A percentile compares a stretch with the other conserved stretches of the same genome.
These are phyloP conservation scores for Xylariaceae sp. DNA, from an alignment of 2,329 filamentous ascomycete genomes.

Conservation along the genomic window DNA sequence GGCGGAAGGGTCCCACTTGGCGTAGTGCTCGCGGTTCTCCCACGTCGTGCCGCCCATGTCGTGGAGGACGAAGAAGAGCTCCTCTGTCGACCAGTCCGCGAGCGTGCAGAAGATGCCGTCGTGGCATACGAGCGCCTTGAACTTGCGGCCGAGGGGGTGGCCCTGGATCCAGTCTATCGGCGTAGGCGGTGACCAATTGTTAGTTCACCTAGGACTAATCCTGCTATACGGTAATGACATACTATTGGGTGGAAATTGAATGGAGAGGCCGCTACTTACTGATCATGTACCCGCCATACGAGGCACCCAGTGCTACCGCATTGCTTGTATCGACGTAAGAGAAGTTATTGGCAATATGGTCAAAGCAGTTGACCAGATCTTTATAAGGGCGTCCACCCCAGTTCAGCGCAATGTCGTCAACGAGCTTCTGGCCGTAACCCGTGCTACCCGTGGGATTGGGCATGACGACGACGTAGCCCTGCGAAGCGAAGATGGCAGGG, in stretches of 20 bases:
- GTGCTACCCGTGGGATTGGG: constrained; percentile 82
- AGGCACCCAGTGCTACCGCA: constrained; percentile 69
- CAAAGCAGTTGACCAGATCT: constrained; percentile 73
- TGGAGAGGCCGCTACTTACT: constrained; percentile 34
- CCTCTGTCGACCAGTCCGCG: constrained; percentile 59
- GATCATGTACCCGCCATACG: constrained; percentile 72
- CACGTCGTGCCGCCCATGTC: constrained; percentile 60
- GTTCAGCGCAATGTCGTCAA: constrained; percentile 69
- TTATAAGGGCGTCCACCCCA: constrained; percentile 85
- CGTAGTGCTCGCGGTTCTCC: constrained; percentile 58
- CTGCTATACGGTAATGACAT: no score
- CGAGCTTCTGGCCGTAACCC: constrained; percentile 72
- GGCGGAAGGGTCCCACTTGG: constrained; percentile 63
- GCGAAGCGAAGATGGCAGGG: constrained; percentile 77
- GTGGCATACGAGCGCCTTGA: constrained; percentile 84
- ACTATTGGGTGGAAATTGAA: neutral
- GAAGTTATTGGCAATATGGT: constrained; percentile 63
- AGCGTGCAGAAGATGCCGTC: constrained; percentile 76
- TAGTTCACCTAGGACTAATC: no score
- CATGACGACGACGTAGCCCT: constrained; percentile 76
- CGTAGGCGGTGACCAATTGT: constrained; percentile 17
- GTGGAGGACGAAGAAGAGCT: constrained; percentile 65
- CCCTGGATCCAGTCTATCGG: constrained; percentile 78
- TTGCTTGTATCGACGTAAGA: constrained; percentile 62
- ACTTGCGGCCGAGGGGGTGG: constrained; percentile 71